Base-by-base conservation (phyloP, 306 rosid genomes). In the Astragalus glycyphyllos region DNA sequence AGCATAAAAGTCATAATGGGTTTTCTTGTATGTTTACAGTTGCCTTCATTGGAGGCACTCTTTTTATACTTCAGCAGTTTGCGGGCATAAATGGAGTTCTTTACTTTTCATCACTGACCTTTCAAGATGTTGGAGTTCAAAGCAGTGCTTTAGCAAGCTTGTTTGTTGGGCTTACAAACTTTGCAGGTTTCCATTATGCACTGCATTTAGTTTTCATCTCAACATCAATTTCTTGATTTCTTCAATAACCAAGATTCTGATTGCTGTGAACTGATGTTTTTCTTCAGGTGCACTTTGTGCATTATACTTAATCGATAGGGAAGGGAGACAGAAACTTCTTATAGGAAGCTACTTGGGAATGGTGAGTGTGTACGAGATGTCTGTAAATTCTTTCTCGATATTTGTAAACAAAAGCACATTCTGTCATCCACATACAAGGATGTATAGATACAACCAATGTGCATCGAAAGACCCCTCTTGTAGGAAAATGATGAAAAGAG, bases 21-120 rank as follows among this genome's bases (percentile, higher is more conserved):
- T 62, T 58, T 69, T 59, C 75, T 77, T 77, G 74, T 72, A 44
- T 64, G 77, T 68, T 79, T 86, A 84, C 96, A 92, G 98, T 83
- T 81, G 87, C 96, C 59, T 79, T 85, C 64, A 82, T 88, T 32
- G 98, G 98, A 77, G 93, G 86, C 48, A 63, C 92, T 54, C 96
- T 92, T 44, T 90, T 92, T 79, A 79, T 82, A 53, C 96, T 92
- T 77, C 98, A 92, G 84, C 98, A 92, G 69, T 90, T 92, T 75
- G 80, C 95, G 4, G 98, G 96, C 64, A 90, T 92, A 83, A 92
- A 92, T 67, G 98, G 91, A 40, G 92, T 92, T 83, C 96, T 92
- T 62, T 92, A 88, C 73, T 92, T 90, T 79, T 92, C 98, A 46
- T 90, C 98, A 10, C 61, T 90, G 84, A 92, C 98, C 62, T 90